Base-by-base conservation (phyloP, 1,284 basidiomycete species). In the Spongiforma sp. region DNA sequence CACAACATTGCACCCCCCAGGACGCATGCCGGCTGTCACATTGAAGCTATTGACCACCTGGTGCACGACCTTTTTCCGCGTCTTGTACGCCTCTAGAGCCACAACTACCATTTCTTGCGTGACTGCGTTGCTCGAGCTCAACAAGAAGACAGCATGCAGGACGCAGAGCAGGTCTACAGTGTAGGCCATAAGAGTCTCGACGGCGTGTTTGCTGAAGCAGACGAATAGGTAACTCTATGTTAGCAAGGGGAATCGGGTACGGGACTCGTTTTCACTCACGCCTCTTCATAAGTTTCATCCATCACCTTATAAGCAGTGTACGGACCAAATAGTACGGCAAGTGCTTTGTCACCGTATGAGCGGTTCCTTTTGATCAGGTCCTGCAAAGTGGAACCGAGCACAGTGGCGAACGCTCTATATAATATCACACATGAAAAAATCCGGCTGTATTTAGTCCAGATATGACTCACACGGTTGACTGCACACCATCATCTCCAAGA, bases 121-220 rank as follows among this genome's bases (percentile, higher is more conserved):
- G 3, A 64, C 28, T 7, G 0, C 36, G 8, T 32, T 17, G 4
- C 59, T 32, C 0, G 59, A 28, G 0, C 54, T 9, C 9, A 69
- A 9, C 26, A 72, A 37, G 53, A 71, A 74, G 24, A 73, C 30
- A 19, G 37, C 37, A 41, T 75, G 67, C 71, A 76, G 67, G 55
- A 75, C 53, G 30, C 67, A 67, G 17, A 67, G 63, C 36, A 75
- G 46, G 48, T 73, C 62, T 14, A 75, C 66, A 39, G 74, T 70
- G 54, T 67, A 75, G 30, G 39, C 58, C 65, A 75, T 77, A 24
- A 75, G 39, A 15, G 52, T 33, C 32, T 64, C 64, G 15, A 68
- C 61, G 15, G 56, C 67, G 17, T 28, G 33, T 24, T 48, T 52
- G 5, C 71, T 71, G 19, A 5, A 48, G 21, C 9, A n/a, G 19